Evolutionary conservation across 2,329 filamentous ascomycete genomes (phyloP), one percentile per base, ranked within the genome.

Genomic region (Xylaria hypoxylon): DNA sequence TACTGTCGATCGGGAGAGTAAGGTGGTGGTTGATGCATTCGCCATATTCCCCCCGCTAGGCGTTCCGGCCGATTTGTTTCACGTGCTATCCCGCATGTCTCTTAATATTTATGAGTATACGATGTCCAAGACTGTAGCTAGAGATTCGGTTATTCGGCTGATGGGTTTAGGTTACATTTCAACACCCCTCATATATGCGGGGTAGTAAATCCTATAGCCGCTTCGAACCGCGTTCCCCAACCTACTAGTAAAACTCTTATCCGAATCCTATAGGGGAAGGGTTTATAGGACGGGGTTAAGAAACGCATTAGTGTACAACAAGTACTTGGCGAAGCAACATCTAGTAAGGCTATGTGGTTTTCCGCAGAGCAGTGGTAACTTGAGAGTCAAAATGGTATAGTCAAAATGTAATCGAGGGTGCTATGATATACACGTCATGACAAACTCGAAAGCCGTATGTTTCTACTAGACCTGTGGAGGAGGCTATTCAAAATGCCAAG

Each of bases 121-220:
- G 11, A 52, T 19, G 26, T 31, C 31, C 15, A 35, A 10, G 40
- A 40, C n/a, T 28, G 8, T 42, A n/a, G 35, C 19, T 10, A 31
- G 5, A 22, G 19, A 42, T 33, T 28, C n/a, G 13, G 13, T 38
- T 62, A 31, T 33, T 31, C 42, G 35, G 59, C 51, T 50, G 26
- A 56, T 56, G 28, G 15, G 31, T 22, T 24, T 55, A 26, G 4
- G 26, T 48, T 47, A 55, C 31, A 11, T 26, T 28, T 22, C 33
- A 55, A 33, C 1, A 11, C 19, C 22, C 33, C 33, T 28, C 33
- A 42, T 42, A 31, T 35, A 42, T 61, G 58, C 50, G 28, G 42
- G 52, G 33, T 63, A 35, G 15, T 28, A 26, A 26, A 42, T 11
- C n/a, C 50, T 13, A 24, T 15, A 8, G 0, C 10, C 35, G 24